These are phyloP conservation scores for Aspergillus vadensis DNA, from an alignment of 2,329 filamentous ascomycete species.

Conservation along the genomic window DNA sequence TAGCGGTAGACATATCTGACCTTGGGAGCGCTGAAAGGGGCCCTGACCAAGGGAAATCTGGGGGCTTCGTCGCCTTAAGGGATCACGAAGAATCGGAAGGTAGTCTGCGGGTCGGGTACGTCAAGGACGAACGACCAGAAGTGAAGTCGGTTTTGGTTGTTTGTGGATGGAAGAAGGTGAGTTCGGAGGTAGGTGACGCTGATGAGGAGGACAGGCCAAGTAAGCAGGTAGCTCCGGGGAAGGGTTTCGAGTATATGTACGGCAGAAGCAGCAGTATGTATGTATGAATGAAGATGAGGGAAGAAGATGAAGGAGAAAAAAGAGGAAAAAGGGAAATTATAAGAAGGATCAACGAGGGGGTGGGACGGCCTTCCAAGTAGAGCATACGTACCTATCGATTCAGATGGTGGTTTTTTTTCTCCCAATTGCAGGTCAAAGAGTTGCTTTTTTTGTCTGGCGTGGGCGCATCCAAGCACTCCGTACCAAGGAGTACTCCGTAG, in stretches of 20 bases:
- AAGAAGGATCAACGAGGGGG: neutral
- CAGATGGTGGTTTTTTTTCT: neutral
- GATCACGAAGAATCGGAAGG: constrained; percentile 18
- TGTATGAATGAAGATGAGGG: neutral
- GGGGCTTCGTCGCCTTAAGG: constrained; percentile 74
- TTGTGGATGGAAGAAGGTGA: too few relatives aligned
- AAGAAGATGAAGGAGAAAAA: neutral
- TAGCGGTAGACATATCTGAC: constrained; percentile 56
- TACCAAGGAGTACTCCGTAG: constrained; percentile 12
- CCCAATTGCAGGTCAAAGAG: constrained; percentile 1
- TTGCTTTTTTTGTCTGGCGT: neutral
- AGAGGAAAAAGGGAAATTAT: neutral
- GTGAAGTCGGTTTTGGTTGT: too few relatives aligned
- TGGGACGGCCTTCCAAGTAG: neutral
- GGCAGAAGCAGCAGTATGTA: neutral
- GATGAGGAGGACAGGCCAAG: neutral
- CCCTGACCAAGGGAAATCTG: constrained; percentile 97
- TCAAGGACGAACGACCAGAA: constrained; percentile 14
- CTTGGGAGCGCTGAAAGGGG: constrained; percentile 63
- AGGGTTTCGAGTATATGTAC: neutral
- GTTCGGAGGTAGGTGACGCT: neutral
- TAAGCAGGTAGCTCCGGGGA: neutral
- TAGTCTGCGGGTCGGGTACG: constrained; percentile 6
- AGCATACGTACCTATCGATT: neutral
- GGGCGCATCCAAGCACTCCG: neutral